Conservation (phyloP, 257 asterid species). For the Lithospermum erythrorhizon region DNA sequence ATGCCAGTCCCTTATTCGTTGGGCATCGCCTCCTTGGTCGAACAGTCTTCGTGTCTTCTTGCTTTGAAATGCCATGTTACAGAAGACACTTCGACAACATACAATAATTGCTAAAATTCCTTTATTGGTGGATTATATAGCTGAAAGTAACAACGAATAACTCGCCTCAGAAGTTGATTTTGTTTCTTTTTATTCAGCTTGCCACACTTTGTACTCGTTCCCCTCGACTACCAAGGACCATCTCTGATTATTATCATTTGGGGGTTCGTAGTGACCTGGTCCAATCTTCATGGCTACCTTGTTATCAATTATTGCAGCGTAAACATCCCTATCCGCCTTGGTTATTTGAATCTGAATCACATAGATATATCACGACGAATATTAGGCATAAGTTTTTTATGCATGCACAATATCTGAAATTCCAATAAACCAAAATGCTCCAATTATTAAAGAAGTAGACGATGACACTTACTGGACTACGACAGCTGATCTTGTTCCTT, state of each 20-base stretch:
- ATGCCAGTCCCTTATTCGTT: too few species aligned
- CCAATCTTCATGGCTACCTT: constrained; percentile 83
- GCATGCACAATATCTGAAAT: constrained; percentile 2
- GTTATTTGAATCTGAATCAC: constrained; percentile 44
- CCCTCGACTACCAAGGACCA: constrained; percentile 76
- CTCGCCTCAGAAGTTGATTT: background rate
- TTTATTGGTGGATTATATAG: too few species aligned
- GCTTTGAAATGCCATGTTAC: too few species aligned
- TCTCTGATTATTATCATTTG: constrained; percentile 21
- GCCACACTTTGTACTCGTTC: constrained; percentile 74
- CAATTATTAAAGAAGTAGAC: background rate
- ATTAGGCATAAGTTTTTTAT: too few species aligned
- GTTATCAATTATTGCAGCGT: constrained; percentile 75
- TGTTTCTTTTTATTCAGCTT: constrained; percentile 22
- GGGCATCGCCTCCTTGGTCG: too few species aligned
- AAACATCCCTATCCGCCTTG: constrained; percentile 85
- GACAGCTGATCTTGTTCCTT: constrained; percentile 69
- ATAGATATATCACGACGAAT: background rate
- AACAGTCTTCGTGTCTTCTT: too few species aligned
- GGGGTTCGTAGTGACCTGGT: constrained; percentile 78
- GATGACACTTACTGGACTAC: constrained; percentile 62
- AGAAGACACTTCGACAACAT: too few species aligned
- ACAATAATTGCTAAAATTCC: too few species aligned
- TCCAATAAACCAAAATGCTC: constrained; percentile 2
- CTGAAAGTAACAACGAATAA: too few species aligned